A percentile compares a stretch with the other conserved stretches of the same genome.
phyloP scores from a whole-genome alignment of 805 yeast species.

The Suhomyces vadensis region DNA sequence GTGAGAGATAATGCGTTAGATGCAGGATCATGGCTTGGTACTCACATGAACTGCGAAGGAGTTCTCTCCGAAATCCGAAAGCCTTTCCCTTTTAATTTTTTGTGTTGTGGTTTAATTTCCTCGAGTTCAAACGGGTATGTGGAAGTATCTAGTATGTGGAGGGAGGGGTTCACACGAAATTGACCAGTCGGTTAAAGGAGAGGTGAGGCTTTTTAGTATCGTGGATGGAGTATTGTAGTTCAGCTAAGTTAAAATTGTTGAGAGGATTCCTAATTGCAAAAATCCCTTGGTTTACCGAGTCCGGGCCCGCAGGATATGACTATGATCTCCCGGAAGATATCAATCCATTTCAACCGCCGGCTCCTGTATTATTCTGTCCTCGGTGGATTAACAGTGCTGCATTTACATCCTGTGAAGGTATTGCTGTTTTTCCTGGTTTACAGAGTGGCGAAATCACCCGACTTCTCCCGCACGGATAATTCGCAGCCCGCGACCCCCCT shows the following conservation, averaged over 20 bases:
- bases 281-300: background rate
- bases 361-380: background rate
- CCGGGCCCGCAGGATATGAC: background rate
- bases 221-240: too few species aligned
- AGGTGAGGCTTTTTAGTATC: too few species aligned
- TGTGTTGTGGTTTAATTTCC: background rate
- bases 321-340: background rate
- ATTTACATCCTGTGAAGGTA: background rate
- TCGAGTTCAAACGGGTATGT: background rate
- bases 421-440: conserved; percentile 1
- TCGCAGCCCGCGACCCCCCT: conserved; percentile 4
- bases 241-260: background rate
- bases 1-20: background rate
- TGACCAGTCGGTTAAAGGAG: too few species aligned
- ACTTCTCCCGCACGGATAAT: background rate
- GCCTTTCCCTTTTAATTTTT: background rate
- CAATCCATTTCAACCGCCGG: background rate
- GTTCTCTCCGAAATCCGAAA: background rate
- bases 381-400: background rate
- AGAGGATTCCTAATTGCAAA: background rate
- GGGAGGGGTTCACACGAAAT: too few species aligned
- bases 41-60: background rate
- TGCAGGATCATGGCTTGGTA: background rate
- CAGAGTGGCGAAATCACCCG: background rate
- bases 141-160: too few species aligned